These are phyloP conservation scores for Xylariaceae sp. DNA, from an alignment of 2,329 filamentous ascomycete species.

Conservation along the genomic window DNA sequence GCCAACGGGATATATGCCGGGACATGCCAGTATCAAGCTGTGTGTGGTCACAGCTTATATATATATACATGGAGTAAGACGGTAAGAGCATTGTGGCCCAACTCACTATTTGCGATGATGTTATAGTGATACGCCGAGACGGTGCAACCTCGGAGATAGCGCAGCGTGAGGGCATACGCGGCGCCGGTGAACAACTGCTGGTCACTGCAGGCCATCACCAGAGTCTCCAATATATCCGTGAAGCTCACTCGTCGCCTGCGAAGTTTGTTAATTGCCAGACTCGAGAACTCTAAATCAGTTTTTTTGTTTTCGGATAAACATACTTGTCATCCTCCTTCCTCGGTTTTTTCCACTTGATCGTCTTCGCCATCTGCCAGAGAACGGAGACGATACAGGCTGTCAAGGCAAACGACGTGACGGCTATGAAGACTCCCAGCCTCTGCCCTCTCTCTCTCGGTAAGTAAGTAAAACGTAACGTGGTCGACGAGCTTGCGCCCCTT, in stretches of 20 bases:
- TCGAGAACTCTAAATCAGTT: too few relatives aligned
- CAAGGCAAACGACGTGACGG: slow-evolving; percentile 21
- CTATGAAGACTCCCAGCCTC: slow-evolving; percentile 23
- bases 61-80: not conserved
- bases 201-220: slow-evolving; percentile 32
- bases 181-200: slow-evolving; percentile 35
- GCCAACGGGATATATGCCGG: slow-evolving; percentile 1
- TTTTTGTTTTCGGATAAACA: too few relatives aligned
- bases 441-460: too few relatives aligned
- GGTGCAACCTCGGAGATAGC: slow-evolving; percentile 30
- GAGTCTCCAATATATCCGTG: slow-evolving; percentile 29
- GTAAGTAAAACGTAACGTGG: too few relatives aligned
- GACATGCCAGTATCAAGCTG: not conserved
- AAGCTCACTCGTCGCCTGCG: slow-evolving; percentile 13
- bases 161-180: slow-evolving; percentile 32
- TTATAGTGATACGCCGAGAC: slow-evolving; percentile 35
- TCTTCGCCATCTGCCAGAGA: slow-evolving; percentile 13
- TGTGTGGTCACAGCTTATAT: not conserved
- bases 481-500: too few relatives aligned
- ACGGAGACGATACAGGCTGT: slow-evolving; percentile 13
- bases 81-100: too few relatives aligned
- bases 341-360: slow-evolving; percentile 7
- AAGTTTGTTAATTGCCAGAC: not conserved
- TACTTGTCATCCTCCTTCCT: slow-evolving; percentile 4
- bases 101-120: slow-evolving; percentile 28